Percentiles rank a stretch among this genome's conserved stretches.
Evolutionary conservation across 2,329 filamentous ascomycete species (phyloP).

Genomic region (Coniella lustricola): DNA sequence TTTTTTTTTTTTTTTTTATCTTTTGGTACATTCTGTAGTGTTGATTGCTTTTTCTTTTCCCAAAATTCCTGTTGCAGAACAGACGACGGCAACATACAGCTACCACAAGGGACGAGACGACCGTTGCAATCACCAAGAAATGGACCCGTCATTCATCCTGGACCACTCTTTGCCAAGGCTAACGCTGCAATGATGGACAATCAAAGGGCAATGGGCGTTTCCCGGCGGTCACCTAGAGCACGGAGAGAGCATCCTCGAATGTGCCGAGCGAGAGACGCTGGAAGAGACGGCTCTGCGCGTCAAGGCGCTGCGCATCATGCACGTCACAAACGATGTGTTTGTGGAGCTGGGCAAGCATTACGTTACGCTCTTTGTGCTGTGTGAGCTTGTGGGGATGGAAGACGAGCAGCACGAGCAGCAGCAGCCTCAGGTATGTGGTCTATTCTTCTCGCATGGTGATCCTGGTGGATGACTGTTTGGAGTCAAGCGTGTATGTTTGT

Average conservation of each 20-base stretch:
- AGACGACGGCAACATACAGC: no score
- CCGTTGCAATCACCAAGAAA: no score
- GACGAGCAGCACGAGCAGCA: slow-evolving; percentile 38
- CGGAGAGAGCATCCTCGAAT: slow-evolving; percentile 54
- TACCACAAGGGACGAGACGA: no score
- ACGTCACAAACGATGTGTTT: slow-evolving; percentile 63
- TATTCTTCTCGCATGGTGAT: background rate
- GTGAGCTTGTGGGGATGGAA: slow-evolving; percentile 39
- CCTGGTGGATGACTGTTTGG: no score
- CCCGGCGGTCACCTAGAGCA: slow-evolving; percentile 72
- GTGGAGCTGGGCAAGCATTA: slow-evolving; percentile 58
- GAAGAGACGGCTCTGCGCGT: slow-evolving; percentile 65
- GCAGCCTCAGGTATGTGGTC: slow-evolving; percentile 47
- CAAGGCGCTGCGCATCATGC: slow-evolving; percentile 43
- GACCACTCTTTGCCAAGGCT: no score
- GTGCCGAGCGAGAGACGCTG: slow-evolving; percentile 58
- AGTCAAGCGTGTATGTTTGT: no score
- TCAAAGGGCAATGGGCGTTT: slow-evolving; percentile 45
- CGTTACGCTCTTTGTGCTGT: slow-evolving; percentile 62
- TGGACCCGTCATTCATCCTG: no score
- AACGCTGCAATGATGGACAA: no score
- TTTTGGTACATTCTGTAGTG: no score
- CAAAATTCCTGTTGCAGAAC: no score
- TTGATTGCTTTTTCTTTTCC: no score
- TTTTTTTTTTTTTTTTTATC: no score